phyloP scores from a whole-genome alignment of 1,284 basidiomycete genomes.

The Puccinia novopanici region DNA sequence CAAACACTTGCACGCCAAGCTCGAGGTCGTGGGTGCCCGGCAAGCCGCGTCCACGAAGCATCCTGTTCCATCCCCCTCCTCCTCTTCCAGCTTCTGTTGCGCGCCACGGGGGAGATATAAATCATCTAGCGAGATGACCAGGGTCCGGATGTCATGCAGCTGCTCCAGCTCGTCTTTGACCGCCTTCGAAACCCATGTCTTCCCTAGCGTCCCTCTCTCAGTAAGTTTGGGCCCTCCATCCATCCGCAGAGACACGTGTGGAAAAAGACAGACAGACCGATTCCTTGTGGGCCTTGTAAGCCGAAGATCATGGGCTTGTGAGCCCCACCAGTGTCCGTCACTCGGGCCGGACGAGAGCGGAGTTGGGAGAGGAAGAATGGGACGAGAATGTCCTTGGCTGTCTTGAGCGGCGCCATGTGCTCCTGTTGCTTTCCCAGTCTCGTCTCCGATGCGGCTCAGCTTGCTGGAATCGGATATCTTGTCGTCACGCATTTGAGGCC shows the following conservation, averaged over 20 bases:
- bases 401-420: conserved; percentile 19
- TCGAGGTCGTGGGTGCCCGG: conserved; percentile 59
- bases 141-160: neutral
- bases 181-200: conserved; percentile 8
- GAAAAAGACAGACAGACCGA: conserved; percentile 24
- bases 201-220: too few relatives aligned
- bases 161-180: conserved; percentile 16
- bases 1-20: neutral
- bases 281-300: conserved; percentile 44
- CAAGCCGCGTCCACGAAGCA: conserved; percentile 59
- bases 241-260: too few relatives aligned
- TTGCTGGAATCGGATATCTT: neutral
- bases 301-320: conserved; percentile 36
- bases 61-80: conserved; percentile 55
- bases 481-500: too few relatives aligned
- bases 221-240: too few relatives aligned
- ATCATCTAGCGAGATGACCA: conserved; percentile 42
- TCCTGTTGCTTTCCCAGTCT: neutral
- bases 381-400: conserved; percentile 10
- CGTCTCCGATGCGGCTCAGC: neutral
- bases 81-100: conserved; percentile 20
- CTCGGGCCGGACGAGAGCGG: neutral
- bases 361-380: conserved; percentile 8
- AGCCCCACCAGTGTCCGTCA: conserved; percentile 3
- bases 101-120: conserved; percentile 31